A percentile compares a stretch with the other conserved stretches of the same genome.
Evolutionary conservation across 176 grass and related monocot genomes (phyloP).

Genomic region (Triticum aestivum): DNA sequence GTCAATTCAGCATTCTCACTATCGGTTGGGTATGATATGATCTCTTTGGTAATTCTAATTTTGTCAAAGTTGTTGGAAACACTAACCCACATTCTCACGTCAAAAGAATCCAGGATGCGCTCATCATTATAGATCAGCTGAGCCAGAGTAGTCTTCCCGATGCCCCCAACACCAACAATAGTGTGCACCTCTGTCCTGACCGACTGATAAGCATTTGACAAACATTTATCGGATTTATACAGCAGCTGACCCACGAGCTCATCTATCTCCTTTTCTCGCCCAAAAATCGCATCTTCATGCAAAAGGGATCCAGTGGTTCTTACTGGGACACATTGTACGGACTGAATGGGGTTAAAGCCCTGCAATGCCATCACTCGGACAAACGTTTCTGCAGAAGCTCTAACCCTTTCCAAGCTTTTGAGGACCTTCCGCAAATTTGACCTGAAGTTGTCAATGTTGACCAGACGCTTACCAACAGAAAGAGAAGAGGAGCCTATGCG

Average conservation of each 20-base stretch:
- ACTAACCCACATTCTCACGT: constrained; percentile 39
- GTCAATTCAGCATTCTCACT: neutral
- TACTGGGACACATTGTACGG: neutral
- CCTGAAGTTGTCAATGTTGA: neutral
- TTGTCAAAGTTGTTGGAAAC: constrained; percentile 33
- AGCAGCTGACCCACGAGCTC: constrained; percentile 8
- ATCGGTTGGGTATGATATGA: neutral
- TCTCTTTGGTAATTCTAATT: neutral
- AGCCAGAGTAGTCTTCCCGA: constrained; percentile 41
- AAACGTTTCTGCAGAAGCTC: constrained; percentile 24
- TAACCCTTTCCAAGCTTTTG: constrained; percentile 20
- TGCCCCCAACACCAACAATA: constrained; percentile 38
- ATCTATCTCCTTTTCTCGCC: constrained; percentile 27
- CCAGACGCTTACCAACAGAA: constrained; percentile 3
- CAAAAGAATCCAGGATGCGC: neutral
- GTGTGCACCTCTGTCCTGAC: neutral
- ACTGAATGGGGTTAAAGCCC: neutral
- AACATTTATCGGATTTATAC: neutral
- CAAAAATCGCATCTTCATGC: constrained; percentile 6
- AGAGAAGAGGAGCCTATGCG: neutral
- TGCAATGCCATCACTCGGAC: neutral
- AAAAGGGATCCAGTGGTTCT: constrained; percentile 7
- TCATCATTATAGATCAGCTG: constrained; percentile 31
- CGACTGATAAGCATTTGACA: too few relatives aligned
- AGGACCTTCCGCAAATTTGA: constrained; percentile 1